phyloP scores from a whole-genome alignment of 768 basidiomycete genomes.

The Rhizopogon vulgaris region DNA sequence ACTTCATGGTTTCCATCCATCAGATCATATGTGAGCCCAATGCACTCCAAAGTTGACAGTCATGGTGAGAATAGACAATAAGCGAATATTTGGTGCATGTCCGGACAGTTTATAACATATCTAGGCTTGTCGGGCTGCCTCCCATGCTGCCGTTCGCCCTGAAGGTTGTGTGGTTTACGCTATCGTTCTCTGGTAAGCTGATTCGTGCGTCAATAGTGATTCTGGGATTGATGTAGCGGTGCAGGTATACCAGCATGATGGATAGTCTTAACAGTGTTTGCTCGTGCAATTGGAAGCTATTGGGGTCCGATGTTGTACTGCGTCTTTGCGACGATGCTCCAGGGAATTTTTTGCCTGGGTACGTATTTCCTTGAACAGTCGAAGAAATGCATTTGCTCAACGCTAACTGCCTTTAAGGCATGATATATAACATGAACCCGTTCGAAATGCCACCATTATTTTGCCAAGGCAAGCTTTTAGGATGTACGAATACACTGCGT shows the following conservation, averaged over 20 bases:
- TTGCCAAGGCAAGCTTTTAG: conserved; percentile 42
- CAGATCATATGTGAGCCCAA: not conserved
- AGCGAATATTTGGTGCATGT: not conserved
- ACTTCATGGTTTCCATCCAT: not conserved
- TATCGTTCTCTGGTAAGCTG: conserved; percentile 46
- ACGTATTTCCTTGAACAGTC: conserved; percentile 5
- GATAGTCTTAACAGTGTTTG: conserved; percentile 40
- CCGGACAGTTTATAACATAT: not conserved
- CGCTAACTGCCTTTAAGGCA: conserved; percentile 32
- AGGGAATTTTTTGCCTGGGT: conserved; percentile 60
- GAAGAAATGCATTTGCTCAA: not conserved
- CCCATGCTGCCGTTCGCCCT: conserved; percentile 51
- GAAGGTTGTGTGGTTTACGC: conserved; percentile 51
- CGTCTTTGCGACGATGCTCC: conserved; percentile 43
- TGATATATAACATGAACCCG: conserved; percentile 62
- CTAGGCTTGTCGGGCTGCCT: not conserved
- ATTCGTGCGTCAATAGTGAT: not conserved
- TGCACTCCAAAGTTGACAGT: not conserved
- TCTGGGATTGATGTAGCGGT: not conserved
- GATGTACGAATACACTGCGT: conserved; percentile 12
- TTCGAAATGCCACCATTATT: conserved; percentile 50
- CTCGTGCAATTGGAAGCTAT: conserved; percentile 33
- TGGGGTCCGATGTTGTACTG: conserved; percentile 49
- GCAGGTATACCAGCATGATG: conserved; percentile 48
- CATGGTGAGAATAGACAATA: not conserved